Conservation (phyloP, 2,329 filamentous ascomycete species). For the Arthrobotrys sphaeroides region DNA sequence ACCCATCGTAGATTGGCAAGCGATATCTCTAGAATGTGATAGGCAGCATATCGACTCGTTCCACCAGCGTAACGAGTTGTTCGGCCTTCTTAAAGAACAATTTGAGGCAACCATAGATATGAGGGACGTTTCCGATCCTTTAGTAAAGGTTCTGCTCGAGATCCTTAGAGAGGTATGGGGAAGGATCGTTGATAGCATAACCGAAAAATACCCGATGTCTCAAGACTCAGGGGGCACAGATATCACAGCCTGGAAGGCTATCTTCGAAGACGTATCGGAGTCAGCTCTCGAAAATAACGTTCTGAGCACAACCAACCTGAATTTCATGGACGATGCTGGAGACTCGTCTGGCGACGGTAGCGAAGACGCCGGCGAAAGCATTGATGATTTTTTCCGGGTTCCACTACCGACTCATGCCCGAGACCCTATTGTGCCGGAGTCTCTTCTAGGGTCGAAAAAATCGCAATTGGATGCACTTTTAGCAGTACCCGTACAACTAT, state of each 20-base stretch:
- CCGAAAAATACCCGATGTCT: slow-evolving; percentile 1
- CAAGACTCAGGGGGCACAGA: not conserved
- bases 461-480: not conserved
- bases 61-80: slow-evolving; percentile 3
- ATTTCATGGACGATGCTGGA: not conserved
- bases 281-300: no score
- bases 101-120: slow-evolving; percentile 3
- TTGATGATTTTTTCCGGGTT: not conserved
- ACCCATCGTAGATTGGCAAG: slow-evolving; percentile 6
- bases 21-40: slow-evolving; percentile 10
- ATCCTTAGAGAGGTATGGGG: slow-evolving; percentile 5
- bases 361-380: not conserved
- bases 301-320: not conserved
- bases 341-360: not conserved
- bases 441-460: not conserved
- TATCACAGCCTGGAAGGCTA: not conserved
- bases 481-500: not conserved
- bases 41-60: slow-evolving; percentile 9
- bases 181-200: not conserved
- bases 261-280: not conserved
- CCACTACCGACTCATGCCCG: not conserved
- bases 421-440: not conserved
- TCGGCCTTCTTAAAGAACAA: slow-evolving; percentile 1
- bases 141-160: not conserved
- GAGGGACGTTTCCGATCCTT: not conserved